phyloP scores from a whole-genome alignment of 345 rosid species.

The Aegle marmelos region DNA sequence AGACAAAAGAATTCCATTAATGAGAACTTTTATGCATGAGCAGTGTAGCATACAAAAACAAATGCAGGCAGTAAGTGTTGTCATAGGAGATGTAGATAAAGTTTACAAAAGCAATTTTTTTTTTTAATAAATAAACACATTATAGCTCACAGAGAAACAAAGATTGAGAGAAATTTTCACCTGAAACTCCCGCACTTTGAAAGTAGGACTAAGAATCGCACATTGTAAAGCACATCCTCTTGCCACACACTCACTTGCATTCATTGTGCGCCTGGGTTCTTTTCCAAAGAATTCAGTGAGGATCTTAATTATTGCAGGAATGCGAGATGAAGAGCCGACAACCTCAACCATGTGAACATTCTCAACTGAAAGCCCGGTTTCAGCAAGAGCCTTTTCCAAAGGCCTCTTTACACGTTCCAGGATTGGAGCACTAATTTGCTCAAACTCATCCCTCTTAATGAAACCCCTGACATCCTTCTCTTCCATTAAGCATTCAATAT shows the following conservation, averaged over 20 bases:
- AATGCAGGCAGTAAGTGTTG: neutral
- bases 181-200: constrained; percentile 97
- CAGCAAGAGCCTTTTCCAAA: constrained; percentile 80
- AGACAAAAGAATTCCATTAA: neutral
- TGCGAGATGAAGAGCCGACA: constrained; percentile 85
- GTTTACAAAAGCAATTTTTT: too few relatives aligned
- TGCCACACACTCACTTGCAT: constrained; percentile 96
- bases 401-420: constrained; percentile 89
- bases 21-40: too few relatives aligned
- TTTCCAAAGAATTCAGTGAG: constrained; percentile 92
- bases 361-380: constrained; percentile 74
- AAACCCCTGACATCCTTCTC: constrained; percentile 89
- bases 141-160: neutral
- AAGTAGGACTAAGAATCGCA: constrained; percentile 97
- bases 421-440: constrained; percentile 69
- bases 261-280: constrained; percentile 96
- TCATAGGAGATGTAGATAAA: neutral
- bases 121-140: too few relatives aligned
- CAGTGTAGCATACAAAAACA: too few relatives aligned
- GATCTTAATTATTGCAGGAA: constrained; percentile 80
- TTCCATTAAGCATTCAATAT: constrained; percentile 93
- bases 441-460: constrained; percentile 92
- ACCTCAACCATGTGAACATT: constrained; percentile 87
- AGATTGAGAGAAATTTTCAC: constrained; percentile 24
- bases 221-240: constrained; percentile 90